Base-by-base conservation (phyloP, 1,284 basidiomycete genomes). In the Afroboletus lepidellus region DNA sequence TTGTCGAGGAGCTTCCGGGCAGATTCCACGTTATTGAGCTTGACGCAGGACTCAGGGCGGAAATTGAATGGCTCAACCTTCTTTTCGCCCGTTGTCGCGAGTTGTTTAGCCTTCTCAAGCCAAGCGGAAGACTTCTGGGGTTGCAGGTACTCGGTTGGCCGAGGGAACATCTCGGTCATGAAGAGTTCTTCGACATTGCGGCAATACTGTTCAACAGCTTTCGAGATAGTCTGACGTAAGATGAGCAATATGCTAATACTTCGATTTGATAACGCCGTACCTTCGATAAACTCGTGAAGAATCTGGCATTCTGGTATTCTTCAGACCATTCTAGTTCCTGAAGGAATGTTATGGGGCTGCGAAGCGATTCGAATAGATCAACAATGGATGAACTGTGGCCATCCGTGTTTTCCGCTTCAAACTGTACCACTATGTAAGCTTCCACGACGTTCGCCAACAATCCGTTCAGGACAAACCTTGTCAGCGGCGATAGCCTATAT, bases 1-100 rank as follows among this genome's bases (percentile, higher is more conserved):
- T 89, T 90, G 69, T 99, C 97, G 50, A 99, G 78, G 48, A 97
- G 78, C 53, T 85, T 84, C 12, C 95, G 83, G 1, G 95, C 94
- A 2, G 92, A 89, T 62, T 97, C 94, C 57, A 99, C 88, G 67
- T 99, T 98, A 76, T 99, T 99, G 43, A 99, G 80, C 74, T 98
- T 98, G 64, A 99, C 92, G 65, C 96, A 98, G 0, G 93, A 94
- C 74, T 94, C 82, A 0, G 94, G 80, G 49, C 86, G 87, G 74
- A 99, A 98, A 64, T 95, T 92, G 79, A 97, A 99, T 7, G 92
- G 90, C 62, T 93, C 90, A 44, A 92, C 79, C 70, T 92, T 94
- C 77, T 92, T 94, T 70, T 98, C 94, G 20, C 89, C 87, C 54
- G 87, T 76, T 7, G 79, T 78, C 30, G 66, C 77, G 8, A 95